phyloP scores from a whole-genome alignment of 345 rosid genomes.

The Populus davidiana region DNA sequence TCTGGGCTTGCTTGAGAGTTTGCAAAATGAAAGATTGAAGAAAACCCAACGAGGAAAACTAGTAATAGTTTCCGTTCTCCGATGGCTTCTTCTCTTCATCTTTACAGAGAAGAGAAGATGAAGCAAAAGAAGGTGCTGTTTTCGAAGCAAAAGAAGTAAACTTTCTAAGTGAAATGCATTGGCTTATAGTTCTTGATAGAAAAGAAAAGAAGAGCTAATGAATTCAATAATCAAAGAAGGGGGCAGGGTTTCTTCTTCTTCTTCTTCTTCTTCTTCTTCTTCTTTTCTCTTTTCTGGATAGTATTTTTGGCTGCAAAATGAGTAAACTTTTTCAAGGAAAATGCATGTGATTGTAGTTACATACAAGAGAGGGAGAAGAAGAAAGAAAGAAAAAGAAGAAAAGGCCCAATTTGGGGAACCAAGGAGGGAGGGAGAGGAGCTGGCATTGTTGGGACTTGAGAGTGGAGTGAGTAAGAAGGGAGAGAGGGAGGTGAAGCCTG shows the following conservation, averaged over 20 bases:
- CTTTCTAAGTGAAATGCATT: slow-evolving; percentile 1
- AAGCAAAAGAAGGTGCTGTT: not conserved
- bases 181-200: not conserved
- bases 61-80: slow-evolving; percentile 3
- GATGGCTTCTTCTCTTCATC: slow-evolving; percentile 28
- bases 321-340: not conserved
- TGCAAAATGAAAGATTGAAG: slow-evolving; percentile 6
- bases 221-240: not conserved
- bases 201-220: not conserved
- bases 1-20: slow-evolving; percentile 36
- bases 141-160: not conserved
- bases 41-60: slow-evolving; percentile 19
- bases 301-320: not conserved
- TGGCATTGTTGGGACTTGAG: not conserved
- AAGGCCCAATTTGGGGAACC: not conserved
- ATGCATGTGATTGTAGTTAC: not conserved
- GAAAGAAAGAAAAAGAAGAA: not conserved
- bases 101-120: not conserved
- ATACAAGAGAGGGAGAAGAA: not conserved
- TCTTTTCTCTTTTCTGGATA: not conserved
- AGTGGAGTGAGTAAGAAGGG: not conserved
- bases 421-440: not conserved
- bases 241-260: not conserved
- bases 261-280: no score
- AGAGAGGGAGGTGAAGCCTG: not conserved